Evolutionary conservation across 2,329 filamentous ascomycete species (phyloP), one percentile per base, ranked within the genome.

Genomic region (Phoma sp.): DNA sequence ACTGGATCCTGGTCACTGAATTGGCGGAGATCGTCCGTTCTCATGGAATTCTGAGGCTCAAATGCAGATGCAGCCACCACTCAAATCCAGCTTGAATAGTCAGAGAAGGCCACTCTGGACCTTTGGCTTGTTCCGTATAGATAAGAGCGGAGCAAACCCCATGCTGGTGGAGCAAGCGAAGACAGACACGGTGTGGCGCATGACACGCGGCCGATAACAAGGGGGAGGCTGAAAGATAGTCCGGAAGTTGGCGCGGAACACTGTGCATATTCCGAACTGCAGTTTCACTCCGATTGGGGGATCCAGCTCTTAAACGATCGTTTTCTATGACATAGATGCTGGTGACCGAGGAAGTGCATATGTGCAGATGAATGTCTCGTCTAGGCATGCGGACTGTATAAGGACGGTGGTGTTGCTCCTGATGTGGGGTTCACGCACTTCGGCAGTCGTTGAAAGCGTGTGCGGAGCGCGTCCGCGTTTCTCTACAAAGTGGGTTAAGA

Each of bases 121-220:
- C 12, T 14, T 23, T 25, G 38, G 17, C 17, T 9, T 26, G 9
- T 6, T 7, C 2, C 12, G 12, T 20, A 30, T 23, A 25, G 42
- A 53, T 53, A 53, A 47, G 42, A 47, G 37, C 50, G 42, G 36
- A 47, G 29, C 2, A 10, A n/a, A 20, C 30, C 25, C 26, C n/a
- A 38, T 25, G 14, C 18, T 5, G 12, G 20, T 4, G 18, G 18
- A 29, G 25, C 14, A 15, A 29, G 40, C 23, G 23, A 20, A 30
- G 23, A 34, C 20, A 26, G 12, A 21, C 15, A 12, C 20, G 11
- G 12, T n/a, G 17, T 40, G 18, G 50, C 37, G 30, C 37, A 25
- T 42, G 49, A 33, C 18, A 53, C 37, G 25, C 50, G 30, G n/a
- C 32, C 47, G 50, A 53, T 47, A 53, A 53, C 36, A 21, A 47